Conservation (phyloP, 768 basidiomycete genomes). For the Lentinula sp. region DNA sequence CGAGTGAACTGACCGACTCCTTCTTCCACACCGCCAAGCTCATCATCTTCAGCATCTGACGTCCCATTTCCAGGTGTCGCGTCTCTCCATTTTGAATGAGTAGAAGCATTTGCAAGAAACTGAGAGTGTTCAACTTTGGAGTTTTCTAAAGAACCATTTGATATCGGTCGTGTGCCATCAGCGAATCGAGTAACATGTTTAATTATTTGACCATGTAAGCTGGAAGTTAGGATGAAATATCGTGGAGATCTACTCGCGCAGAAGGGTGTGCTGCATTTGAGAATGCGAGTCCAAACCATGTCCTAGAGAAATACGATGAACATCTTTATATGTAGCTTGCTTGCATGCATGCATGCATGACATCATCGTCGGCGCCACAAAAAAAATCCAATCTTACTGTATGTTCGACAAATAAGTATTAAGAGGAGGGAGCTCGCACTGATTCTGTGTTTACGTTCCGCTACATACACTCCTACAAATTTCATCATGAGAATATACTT, state of each 20-base stretch:
- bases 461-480: too few species aligned
- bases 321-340: not conserved
- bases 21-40: constrained; percentile 21
- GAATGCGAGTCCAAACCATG: not conserved
- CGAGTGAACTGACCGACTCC: constrained; percentile 26
- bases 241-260: not conserved
- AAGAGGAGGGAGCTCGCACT: too few species aligned
- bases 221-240: not conserved
- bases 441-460: too few species aligned
- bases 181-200: not conserved
- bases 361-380: not conserved
- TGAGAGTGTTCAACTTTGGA: constrained; percentile 33
- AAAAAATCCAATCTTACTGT: too few species aligned
- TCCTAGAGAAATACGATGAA: not conserved
- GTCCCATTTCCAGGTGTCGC: constrained; percentile 6
- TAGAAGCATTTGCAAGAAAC: constrained; percentile 36
- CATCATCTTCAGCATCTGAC: constrained; percentile 7
- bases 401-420: too few species aligned
- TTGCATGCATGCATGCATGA: not conserved
- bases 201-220: not conserved
- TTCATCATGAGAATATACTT: too few species aligned
- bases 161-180: constrained; percentile 10
- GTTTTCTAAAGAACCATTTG: constrained; percentile 19
- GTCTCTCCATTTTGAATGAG: constrained; percentile 26
- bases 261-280: not conserved